Evolutionary conservation across 2,329 filamentous ascomycete genomes (phyloP), one percentile per base, ranked within the genome.

Genomic region (Alternaria atra): DNA sequence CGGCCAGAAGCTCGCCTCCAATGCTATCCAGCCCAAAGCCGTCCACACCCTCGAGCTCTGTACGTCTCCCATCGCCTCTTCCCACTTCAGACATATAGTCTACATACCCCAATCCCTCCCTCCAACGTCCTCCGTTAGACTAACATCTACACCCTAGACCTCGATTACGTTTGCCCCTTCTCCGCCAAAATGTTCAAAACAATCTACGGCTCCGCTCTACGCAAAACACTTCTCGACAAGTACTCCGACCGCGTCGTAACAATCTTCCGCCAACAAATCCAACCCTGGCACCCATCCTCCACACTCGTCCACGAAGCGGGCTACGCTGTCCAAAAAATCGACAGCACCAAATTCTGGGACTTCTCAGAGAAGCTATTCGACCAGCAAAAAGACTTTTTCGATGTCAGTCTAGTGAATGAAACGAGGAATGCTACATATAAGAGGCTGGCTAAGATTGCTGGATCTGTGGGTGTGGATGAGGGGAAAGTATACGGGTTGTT

Each of bases 131-230:
- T 3, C 30, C 25, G 15, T n/a, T 6, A 20, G 5, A 32, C 35
- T 39, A 47, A 52, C 27, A 35, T 8, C 34, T 8, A 63, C 6
- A 58, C 9, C 8, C n/a, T 40, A 88, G 85, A 91, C 80, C 89
- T 97, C 69, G 94, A 97, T 84, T 97, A 97, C 83, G 91, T 93
- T 74, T 97, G 94, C 79, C 93, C 93, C 79, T 91, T 87, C 82
- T 88, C 85, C 35, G 86, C 85, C 60, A 91, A 90, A 73, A 81
- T 93, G 72, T 97, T 95, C 86, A 87, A 89, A 65, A 94, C 91
- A 2, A 81, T 97, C 70, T 89, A 90, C 80, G 82, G 79, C 25
- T 61, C 69, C 58, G 80, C 83, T 30, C 86, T 97, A 60, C 83
- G 87, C 61, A 90, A 91, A 1, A 77, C 87, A 48, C 84, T 97